These are phyloP conservation scores for Cyamopsis tetragonoloba DNA, from an alignment of 306 rosid species.

Conservation along the genomic window DNA sequence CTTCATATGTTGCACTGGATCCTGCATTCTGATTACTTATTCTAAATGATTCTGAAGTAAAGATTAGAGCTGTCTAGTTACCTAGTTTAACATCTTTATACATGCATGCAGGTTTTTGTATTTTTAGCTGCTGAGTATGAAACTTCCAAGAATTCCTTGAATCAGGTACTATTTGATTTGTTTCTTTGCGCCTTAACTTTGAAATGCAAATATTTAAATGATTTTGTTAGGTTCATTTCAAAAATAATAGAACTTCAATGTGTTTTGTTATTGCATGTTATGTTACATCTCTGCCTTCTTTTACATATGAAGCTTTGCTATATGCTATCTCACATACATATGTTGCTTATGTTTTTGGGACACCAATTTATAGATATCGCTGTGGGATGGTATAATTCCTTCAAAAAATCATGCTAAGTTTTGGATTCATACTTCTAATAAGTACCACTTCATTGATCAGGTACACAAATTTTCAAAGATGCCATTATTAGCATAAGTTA, in stretches of 20 bases:
- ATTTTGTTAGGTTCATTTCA: not conserved
- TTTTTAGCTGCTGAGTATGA: constrained; percentile 84
- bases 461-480: constrained; percentile 30
- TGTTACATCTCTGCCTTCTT: not conserved
- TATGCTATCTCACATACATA: not conserved
- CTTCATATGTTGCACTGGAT: not conserved
- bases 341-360: constrained; percentile 7
- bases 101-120: constrained; percentile 62
- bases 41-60: not conserved
- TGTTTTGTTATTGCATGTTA: not conserved
- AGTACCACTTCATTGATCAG: constrained; percentile 76
- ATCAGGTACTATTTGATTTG: constrained; percentile 50
- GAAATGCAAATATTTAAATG: not conserved
- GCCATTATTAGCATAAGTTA: not conserved
- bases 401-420: constrained; percentile 63
- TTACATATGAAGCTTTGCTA: not conserved
- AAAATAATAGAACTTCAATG: not conserved
- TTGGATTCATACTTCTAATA: constrained; percentile 59
- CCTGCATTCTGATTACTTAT: not conserved
- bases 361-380: constrained; percentile 50
- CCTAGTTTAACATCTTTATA: constrained; percentile 11
- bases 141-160: constrained; percentile 62
- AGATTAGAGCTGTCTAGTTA: not conserved
- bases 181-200: constrained; percentile 3
- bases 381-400: constrained; percentile 84